Base-by-base conservation (phyloP, 1,284 basidiomycete species). In the Ceratobasidium sp. region DNA sequence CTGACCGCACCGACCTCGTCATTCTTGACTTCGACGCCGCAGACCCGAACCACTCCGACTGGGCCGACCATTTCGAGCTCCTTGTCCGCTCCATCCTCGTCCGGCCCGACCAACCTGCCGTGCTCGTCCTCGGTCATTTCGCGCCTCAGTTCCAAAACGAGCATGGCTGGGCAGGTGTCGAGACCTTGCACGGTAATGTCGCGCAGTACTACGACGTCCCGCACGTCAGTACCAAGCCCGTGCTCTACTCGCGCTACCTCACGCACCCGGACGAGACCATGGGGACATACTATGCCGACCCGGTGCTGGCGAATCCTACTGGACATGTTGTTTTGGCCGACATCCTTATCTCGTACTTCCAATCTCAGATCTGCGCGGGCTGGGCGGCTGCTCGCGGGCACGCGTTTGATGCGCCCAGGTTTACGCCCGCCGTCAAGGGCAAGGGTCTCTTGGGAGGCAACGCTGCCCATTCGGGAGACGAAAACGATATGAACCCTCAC, bases 151-250 rank as follows among this genome's bases (percentile, higher is more conserved):
- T 91, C 1, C 92, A 95, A 79, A 85, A 88, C 65, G 84, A 88
- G 49, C 85, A 93, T 79, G 95, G 95, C 0, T 96, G 93, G 80
- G 88, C 89, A 5, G 95, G 96, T 1, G 92, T 94, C 0, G 95
- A 97, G 80, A 88, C 94, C 78, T 89, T 89, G 85, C 96, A 98
- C 81, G 90, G 87, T 77, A 84, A 92, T 68, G 94, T 98, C 2
- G 93, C 96, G 0, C 94, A 96, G 80, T 98, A 95, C 83, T 98
- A 98, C 84, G 96, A 98, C 80, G 88, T 98, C 37, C 95, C 96
- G 0, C 93, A 98, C 81, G 85, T 98, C 79, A 94, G 90, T 81
- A 88, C 89, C 76, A 96, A 96, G 83, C 88, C 94, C 11, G 82
- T 93, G 46, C 82, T 96, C 2, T 96, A 95, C 83, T 88, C 90